Base-by-base conservation (phyloP, 164 flowering plant species). In the Annona squamosa region DNA sequence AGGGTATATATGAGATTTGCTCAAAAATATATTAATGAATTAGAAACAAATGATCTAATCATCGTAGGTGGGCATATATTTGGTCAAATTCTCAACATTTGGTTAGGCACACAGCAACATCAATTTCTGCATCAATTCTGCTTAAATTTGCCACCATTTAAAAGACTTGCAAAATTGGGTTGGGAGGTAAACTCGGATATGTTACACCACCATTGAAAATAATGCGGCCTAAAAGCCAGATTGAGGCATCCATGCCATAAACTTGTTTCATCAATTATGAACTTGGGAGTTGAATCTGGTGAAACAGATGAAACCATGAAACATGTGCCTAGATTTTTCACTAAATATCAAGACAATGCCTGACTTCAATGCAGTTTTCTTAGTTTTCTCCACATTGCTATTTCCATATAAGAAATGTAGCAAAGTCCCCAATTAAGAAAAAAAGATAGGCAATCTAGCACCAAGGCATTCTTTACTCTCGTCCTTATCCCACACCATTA, bases 271-370 rank as follows among this genome's bases (percentile, higher is more conserved):
- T 84, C 83, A 17, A 80, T n/a, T 71, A 94, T 73, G 9, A 48
- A 17, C 70, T 75, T 78, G 0, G 97, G 98, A 18, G 93, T 91
- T 56, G 93, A 82, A n/a, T 82, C 67, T 4, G 82, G 79, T 7
- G 69, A 26, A 71, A 92, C 87, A 4, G 77, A 57, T 41, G 77
- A 46, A 1, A 94, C 98, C 97, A 82, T 94, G 98, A 79, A 83
- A 92, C 10, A 92, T 72, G 72, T 75, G 86, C 76, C 98, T 84
- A 48, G 98, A 85, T 66, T 86, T 69, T 3, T 97, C 98, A 70
- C 98, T 97, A 81, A 94, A 94, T 79, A 94, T 81, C 64, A 94
- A 72, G 69, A 90, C 88, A 83, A 92, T 97, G 68, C 98, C 97
- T 1, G 97, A 92, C 73, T 90, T 87, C 75, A 94, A 74, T 1